Base-by-base conservation (phyloP, 139 green algal species). In the Volvox reticuliferus region DNA sequence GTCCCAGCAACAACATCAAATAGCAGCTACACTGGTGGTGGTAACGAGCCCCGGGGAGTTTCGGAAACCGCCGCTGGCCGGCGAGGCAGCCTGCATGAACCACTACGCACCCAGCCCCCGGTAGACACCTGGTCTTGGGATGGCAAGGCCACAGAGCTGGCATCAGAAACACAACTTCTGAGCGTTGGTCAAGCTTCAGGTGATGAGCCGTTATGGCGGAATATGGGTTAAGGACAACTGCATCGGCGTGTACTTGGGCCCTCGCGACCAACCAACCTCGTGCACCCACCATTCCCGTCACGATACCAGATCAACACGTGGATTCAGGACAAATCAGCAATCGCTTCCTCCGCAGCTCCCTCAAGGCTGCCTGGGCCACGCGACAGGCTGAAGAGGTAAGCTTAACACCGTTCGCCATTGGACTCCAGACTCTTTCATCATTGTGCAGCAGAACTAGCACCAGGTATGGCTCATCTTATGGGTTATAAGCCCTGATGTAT, bases 371-470 rank as follows among this genome's bases (percentile, higher is more conserved):
- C 1, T 87, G 79, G 79, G 69, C 28, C 30, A 61, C 68, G 0
- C n/a, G 63, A 73, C 71, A 89, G 69, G 89, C 89, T n/a, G 73
- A 85, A 28, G 69, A 89, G 88, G 86, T 84, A 36, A n/a, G 84
- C 0, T 50, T 55, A 55, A 9, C n/a, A n/a, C n/a, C n/a, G n/a
- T n/a, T n/a, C n/a, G n/a, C n/a, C n/a, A n/a, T n/a, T n/a, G n/a
- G n/a, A n/a, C 44, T 55, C 44, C 44, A 55, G 44, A 55, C 9
- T 55, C 9, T 55, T 55, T 9, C 5, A 55, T 55, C 9, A 55
- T 9, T 9, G 44, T 55, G 44, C 44, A 55, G 9, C 44, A 55
- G 44, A 55, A 55, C 44, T 55, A 55, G 44, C 44, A 55, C 44
- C 44, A 55, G 44, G 5, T 55, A 9, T 5, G 44, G 44, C 44